Evolutionary conservation across 345 rosid species (phyloP).

Genomic region (Syzygium jambos): DNA sequence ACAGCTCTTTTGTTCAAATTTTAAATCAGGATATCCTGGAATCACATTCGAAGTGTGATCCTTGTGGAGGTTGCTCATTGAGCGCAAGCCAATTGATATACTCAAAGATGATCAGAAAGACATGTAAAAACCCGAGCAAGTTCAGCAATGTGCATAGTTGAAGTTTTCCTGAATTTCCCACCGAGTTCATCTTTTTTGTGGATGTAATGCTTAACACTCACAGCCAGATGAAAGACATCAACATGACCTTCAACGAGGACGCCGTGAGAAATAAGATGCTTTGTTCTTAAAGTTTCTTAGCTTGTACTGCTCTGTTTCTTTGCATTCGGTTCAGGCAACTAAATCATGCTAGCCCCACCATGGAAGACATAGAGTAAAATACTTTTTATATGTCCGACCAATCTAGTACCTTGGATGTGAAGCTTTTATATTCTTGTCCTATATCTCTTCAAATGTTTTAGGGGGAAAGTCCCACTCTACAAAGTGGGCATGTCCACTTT

Average conservation of each 20-base stretch:
- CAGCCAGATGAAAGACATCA: neutral
- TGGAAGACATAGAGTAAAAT: neutral
- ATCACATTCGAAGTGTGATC: neutral
- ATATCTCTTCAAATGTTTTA: neutral
- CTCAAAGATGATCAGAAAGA: neutral
- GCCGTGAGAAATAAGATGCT: neutral
- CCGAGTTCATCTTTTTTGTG: neutral
- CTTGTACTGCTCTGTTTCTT: neutral
- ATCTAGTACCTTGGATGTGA: neutral
- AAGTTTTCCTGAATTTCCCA: neutral
- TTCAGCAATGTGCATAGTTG: neutral
- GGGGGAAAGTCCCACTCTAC: neutral
- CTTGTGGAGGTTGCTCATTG: neutral
- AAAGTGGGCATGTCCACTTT: neutral
- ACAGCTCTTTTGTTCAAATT: neutral
- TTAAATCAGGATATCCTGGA: neutral
- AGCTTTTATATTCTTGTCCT: neutral
- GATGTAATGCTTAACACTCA: neutral
- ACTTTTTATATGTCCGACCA: neutral
- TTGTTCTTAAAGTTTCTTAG: neutral
- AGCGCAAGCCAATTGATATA: neutral
- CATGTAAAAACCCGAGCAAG: neutral
- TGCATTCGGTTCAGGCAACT: neutral
- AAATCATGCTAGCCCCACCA: neutral
- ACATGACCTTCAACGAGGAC: neutral